A percentile compares a stretch with the other conserved stretches of the same genome.
Evolutionary conservation across 768 basidiomycete genomes (phyloP).

Genomic region (Harrya chromipes): DNA sequence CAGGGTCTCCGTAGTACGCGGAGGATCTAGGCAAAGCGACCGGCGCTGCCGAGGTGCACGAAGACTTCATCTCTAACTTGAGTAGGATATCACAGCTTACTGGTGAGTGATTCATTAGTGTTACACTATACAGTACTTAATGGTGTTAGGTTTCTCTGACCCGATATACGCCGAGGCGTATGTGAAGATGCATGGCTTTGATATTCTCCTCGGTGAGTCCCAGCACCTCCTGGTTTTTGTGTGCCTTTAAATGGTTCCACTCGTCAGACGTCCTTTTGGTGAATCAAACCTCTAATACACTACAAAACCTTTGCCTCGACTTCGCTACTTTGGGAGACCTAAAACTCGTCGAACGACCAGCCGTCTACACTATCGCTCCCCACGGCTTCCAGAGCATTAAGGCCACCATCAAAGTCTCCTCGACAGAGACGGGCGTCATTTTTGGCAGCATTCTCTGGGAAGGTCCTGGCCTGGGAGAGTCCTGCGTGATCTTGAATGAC

Average conservation of each 20-base stretch:
- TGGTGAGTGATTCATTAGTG: slow-evolving; percentile 42
- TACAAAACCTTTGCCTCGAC: slow-evolving; percentile 96
- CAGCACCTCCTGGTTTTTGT: background rate
- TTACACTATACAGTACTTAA: background rate
- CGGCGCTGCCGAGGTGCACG: slow-evolving; percentile 74
- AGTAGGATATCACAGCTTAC: slow-evolving; percentile 93
- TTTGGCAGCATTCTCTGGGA: slow-evolving; percentile 99
- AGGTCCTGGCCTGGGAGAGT: slow-evolving; percentile 80
- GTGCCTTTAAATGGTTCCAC: background rate
- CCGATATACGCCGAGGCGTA: slow-evolving; percentile 98
- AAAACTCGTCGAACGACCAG: slow-evolving; percentile 94
- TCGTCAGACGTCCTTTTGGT: slow-evolving; percentile 85
- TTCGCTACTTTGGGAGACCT: slow-evolving; percentile 97
- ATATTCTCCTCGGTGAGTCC: slow-evolving; percentile 79
- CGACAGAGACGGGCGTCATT: slow-evolving; percentile 97
- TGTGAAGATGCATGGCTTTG: slow-evolving; percentile 97
- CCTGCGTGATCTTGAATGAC: slow-evolving; percentile 92
- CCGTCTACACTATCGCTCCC: slow-evolving; percentile 89
- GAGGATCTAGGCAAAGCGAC: slow-evolving; percentile 89
- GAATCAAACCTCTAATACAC: slow-evolving; percentile 90
- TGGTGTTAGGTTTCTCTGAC: slow-evolving; percentile 81
- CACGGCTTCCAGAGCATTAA: slow-evolving; percentile 99
- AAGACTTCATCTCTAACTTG: slow-evolving; percentile 93
- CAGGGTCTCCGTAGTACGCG: slow-evolving; percentile 58
- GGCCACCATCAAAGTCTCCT: slow-evolving; percentile 97